Evolutionary conservation across 1,284 basidiomycete genomes (phyloP).

Genomic region (Phenoliferia sp.): DNA sequence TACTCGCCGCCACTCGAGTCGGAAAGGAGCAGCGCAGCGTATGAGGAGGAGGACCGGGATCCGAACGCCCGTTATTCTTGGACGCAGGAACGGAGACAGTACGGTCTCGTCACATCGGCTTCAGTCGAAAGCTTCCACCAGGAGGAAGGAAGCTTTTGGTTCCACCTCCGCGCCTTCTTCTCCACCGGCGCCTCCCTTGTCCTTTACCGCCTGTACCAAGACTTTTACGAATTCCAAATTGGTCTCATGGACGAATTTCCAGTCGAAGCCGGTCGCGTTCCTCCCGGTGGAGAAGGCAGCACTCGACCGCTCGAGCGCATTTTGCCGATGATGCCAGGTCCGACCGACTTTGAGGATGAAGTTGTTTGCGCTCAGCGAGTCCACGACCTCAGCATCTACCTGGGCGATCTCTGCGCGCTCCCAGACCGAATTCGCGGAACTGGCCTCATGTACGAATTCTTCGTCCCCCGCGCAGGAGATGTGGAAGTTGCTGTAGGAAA

Average conservation of each 20-base stretch:
- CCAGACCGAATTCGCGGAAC: slow-evolving; percentile 77
- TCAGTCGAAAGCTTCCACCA: slow-evolving; percentile 93
- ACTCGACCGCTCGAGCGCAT: slow-evolving; percentile 54
- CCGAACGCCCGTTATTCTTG: slow-evolving; percentile 29
- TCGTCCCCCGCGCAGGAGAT: slow-evolving; percentile 83
- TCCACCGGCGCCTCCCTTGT: slow-evolving; percentile 67
- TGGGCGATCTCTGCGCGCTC: slow-evolving; percentile 66
- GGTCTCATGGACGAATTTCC: slow-evolving; percentile 79
- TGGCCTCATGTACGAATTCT: slow-evolving; percentile 73
- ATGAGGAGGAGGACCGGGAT: not conserved
- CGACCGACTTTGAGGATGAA: slow-evolving; percentile 77
- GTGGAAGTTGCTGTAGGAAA: slow-evolving; percentile 51
- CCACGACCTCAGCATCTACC: slow-evolving; percentile 82
- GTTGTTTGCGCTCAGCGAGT: slow-evolving; percentile 74
- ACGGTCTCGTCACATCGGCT: slow-evolving; percentile 77
- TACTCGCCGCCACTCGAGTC: not conserved
- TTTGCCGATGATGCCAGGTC: slow-evolving; percentile 94
- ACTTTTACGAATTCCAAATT: slow-evolving; percentile 98
- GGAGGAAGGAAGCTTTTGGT: slow-evolving; percentile 96
- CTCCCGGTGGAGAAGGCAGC: slow-evolving; percentile 40
- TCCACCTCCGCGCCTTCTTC: slow-evolving; percentile 83
- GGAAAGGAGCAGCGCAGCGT: not conserved
- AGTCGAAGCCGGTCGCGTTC: slow-evolving; percentile 70
- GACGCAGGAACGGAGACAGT: slow-evolving; percentile 30
- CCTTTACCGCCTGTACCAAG: slow-evolving; percentile 91